Evolutionary conservation across 2,329 filamentous ascomycete species (phyloP).

Genomic region (Talaromyces sp.): DNA sequence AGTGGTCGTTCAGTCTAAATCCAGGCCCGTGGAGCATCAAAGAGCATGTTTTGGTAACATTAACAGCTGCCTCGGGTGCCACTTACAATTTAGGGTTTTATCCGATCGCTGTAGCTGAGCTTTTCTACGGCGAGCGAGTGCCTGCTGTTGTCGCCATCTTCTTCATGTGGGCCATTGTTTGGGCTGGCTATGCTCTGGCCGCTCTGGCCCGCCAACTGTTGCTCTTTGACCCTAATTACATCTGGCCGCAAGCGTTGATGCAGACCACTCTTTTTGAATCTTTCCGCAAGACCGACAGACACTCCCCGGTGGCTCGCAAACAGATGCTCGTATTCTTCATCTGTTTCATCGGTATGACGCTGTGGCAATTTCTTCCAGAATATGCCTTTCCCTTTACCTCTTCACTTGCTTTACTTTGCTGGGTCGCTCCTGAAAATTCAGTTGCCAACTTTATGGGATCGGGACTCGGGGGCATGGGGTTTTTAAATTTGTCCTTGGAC

Average conservation of each 20-base stretch:
- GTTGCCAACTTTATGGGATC: slow-evolving; percentile 56
- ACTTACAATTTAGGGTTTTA: slow-evolving; percentile 48
- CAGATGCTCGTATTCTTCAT: slow-evolving; percentile 55
- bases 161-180: slow-evolving; percentile 57
- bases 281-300: slow-evolving; percentile 41
- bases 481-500: slow-evolving; percentile 54
- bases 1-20: slow-evolving; percentile 48
- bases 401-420: slow-evolving; percentile 57
- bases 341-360: slow-evolving; percentile 46
- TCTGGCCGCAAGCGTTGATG: slow-evolving; percentile 49
- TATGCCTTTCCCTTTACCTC: slow-evolving; percentile 55
- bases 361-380: slow-evolving; percentile 60
- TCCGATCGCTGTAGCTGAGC: slow-evolving; percentile 50
- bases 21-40: slow-evolving; percentile 54
- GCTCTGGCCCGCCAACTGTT: slow-evolving; percentile 53
- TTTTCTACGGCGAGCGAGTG: slow-evolving; percentile 51
- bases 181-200: slow-evolving; percentile 54
- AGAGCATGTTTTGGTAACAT: slow-evolving; percentile 53
- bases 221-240: slow-evolving; percentile 53
- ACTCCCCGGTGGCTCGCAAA: slow-evolving; percentile 44
- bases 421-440: slow-evolving; percentile 54
- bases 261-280: slow-evolving; percentile 57
- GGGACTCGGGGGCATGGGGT: slow-evolving; percentile 57
- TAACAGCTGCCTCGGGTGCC: slow-evolving; percentile 49
- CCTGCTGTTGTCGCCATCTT: slow-evolving; percentile 51